A percentile compares a stretch with the other conserved stretches of the same genome.
Evolutionary conservation across 768 basidiomycete genomes (phyloP).

Genomic region (Pleurotus eryngii): DNA sequence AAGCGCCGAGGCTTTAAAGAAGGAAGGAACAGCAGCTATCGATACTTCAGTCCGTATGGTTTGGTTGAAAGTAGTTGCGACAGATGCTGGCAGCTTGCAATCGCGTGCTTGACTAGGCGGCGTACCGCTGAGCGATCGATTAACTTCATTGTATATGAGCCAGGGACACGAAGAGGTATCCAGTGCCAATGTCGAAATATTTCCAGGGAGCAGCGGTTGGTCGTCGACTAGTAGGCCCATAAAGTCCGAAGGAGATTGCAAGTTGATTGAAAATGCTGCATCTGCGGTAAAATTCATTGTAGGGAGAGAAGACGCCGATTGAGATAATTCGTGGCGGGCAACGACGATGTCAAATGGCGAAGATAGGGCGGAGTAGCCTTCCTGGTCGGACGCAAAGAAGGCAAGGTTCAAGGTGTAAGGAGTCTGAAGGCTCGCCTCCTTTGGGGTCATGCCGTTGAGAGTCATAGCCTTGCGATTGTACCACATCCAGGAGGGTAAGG

Average conservation of each 20-base stretch:
- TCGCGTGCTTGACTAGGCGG: conserved; percentile 45
- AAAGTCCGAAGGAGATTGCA: conserved; percentile 57
- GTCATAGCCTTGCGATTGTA: conserved; percentile 71
- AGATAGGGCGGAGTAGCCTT: conserved; percentile 62
- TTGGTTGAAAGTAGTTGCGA: conserved; percentile 68
- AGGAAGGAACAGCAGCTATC: conserved; percentile 67
- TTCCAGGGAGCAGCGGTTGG: conserved; percentile 47
- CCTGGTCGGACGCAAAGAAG: conserved; percentile 68
- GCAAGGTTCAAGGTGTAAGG: conserved; percentile 47
- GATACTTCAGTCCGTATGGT: conserved; percentile 59
- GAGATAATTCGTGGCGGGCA: conserved; percentile 65
- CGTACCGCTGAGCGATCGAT: conserved; percentile 59
- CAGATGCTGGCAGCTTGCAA: conserved; percentile 26
- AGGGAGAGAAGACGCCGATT: conserved; percentile 42
- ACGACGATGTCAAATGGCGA: conserved; percentile 66
- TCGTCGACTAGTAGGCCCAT: conserved; percentile 64
- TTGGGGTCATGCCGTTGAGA: conserved; percentile 75
- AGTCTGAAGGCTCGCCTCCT: conserved; percentile 30
- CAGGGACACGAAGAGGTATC: conserved; percentile 59
- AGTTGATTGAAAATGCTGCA: conserved; percentile 47
- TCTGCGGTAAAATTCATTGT: conserved; percentile 70
- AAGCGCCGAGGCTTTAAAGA: conserved; percentile 58
- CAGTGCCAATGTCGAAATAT: conserved; percentile 55
- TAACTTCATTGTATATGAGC: conserved; percentile 57
- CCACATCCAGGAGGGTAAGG: conserved; percentile 69